Conservation (phyloP, 805 yeast genomes). For the Candida multigemmis region DNA sequence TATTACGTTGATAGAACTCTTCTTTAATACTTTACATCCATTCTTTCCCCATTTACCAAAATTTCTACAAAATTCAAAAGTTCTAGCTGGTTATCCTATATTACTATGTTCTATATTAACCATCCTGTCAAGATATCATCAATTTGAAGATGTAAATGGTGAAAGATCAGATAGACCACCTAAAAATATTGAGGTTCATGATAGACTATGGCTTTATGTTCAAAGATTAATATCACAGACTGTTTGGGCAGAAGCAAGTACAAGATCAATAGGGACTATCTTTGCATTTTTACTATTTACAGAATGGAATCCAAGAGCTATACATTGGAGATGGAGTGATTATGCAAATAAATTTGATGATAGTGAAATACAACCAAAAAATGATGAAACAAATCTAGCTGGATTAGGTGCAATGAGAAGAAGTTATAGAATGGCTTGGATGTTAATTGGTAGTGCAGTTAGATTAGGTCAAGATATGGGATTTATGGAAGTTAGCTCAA, state of each 20-base stretch:
- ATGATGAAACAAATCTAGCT: conserved; percentile 41
- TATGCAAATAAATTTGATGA: conserved; percentile 62
- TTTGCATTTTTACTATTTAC: conserved; percentile 77
- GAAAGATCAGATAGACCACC: no score
- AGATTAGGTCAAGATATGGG: conserved; percentile 84
- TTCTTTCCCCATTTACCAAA: conserved; percentile 82
- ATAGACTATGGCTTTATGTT: conserved; percentile 74
- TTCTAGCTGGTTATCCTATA: conserved; percentile 71
- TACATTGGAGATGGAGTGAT: conserved; percentile 82
- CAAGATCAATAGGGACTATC: conserved; percentile 80
- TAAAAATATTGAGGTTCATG: conserved; percentile 59
- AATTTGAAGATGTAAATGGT: conserved; percentile 31
- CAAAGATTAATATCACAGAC: conserved; percentile 76
- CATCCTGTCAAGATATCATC: conserved; percentile 69
- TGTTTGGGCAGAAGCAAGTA: conserved; percentile 90
- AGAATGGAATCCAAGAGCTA: conserved; percentile 95
- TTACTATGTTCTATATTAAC: conserved; percentile 74
- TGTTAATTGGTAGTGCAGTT: conserved; percentile 82
- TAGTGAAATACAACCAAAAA: conserved; percentile 1
- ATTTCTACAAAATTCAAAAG: conserved; percentile 57
- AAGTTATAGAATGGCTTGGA: conserved; percentile 88
- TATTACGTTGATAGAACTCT: conserved; percentile 43
- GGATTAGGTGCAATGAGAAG: conserved; percentile 82
- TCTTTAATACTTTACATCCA: conserved; percentile 77
- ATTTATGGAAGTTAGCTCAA: conserved; percentile 62